Evolutionary conservation across 176 grass and related monocot genomes (phyloP), one percentile per base, ranked within the genome.

Genomic region (Avena atlantica): DNA sequence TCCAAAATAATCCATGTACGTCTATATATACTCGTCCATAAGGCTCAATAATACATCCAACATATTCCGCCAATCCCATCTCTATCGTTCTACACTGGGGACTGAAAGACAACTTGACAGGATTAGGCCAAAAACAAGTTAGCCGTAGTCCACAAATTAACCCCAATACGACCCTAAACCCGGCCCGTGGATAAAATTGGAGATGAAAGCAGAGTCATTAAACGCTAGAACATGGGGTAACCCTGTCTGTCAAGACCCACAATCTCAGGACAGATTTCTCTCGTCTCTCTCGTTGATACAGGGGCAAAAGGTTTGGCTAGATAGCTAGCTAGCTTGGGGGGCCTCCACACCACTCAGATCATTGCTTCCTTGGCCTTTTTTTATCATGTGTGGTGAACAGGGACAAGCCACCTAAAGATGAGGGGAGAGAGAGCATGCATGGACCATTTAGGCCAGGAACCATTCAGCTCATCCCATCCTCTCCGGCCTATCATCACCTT

Each of bases 321-420:
- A 0, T 59, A 24, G 65, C 64, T 57, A 14, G 56, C 19, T 29
- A 44, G 84, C 21, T 56, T 51, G 64, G n/a, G 20, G 79, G 78
- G 74, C 50, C 81, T 42, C 5, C 0, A 42, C 85, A 74, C 85
- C 76, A 91, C 88, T 90, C 57, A 79, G 74, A 81, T 50, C 70
- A 58, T 78, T 77, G 68, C 48, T 64, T 65, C 62, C 47, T 70
- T 81, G 61, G 55, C 13, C 31, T 81, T 88, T 89, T 89, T 89
- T 82, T 85, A 84, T 83, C 88, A 88, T 89, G 80, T 90, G 52
- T 44, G 79, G 21, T 78, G 86, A 88, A 91, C 90, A 89, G 85
- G 88, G 89, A 91, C 91, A 88, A 88, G 85, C 4, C 50, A 88
- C 78, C 87, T 86, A 91, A 91, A 86, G 83, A 89, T 78, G 73